A percentile compares a stretch with the other conserved stretches of the same genome.
Conservation (phyloP, 345 rosid species). For the Eucalyptus erythrocorys region DNA sequence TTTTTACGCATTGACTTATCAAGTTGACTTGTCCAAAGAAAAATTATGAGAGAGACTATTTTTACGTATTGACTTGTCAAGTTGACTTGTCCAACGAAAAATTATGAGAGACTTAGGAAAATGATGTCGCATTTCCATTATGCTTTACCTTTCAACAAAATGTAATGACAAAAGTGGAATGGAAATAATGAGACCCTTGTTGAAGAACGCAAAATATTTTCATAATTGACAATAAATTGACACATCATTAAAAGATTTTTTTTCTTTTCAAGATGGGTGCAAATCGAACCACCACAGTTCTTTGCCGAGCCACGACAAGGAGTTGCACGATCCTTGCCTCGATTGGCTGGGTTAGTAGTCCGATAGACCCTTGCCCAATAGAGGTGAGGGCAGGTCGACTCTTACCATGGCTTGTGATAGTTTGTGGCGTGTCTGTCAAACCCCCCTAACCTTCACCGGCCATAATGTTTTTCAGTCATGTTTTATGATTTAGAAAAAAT, state of each 20-base stretch:
- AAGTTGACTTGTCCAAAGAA: neutral
- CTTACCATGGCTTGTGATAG: neutral
- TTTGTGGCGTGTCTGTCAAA: fast-evolving
- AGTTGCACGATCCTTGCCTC: neutral
- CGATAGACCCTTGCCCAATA: neutral
- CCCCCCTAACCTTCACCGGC: too few species aligned
- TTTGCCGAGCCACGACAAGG: neutral
- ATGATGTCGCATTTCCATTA: neutral
- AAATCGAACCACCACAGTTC: neutral
- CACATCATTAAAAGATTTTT: neutral
- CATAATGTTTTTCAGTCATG: too few species aligned
- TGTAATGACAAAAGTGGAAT: neutral
- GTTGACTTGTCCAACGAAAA: neutral
- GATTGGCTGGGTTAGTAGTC: neutral
- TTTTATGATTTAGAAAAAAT: too few species aligned
- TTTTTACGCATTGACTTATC: neutral
- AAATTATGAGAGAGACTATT: neutral
- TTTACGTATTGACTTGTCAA: too few species aligned
- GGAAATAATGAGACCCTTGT: neutral
- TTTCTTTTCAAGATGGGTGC: neutral
- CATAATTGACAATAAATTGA: fast-evolving
- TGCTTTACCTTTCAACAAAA: neutral
- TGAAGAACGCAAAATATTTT: neutral
- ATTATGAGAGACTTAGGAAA: neutral
- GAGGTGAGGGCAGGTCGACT: fast-evolving